These are phyloP conservation scores for Ganoderma boninense DNA, from an alignment of 1,284 basidiomycete species.

Conservation along the genomic window DNA sequence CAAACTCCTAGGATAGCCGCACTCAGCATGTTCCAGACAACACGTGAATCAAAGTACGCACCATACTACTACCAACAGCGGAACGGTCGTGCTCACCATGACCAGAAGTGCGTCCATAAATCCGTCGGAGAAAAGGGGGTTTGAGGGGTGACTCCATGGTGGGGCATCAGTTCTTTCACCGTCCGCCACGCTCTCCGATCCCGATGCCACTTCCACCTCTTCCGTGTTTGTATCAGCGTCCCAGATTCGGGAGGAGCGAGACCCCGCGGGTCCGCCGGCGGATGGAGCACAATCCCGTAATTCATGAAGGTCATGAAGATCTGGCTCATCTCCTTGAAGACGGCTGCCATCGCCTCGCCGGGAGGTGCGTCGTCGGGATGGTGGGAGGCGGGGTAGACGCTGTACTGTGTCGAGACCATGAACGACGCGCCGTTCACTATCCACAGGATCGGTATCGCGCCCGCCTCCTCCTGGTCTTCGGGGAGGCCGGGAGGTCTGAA, in stretches of 20 bases:
- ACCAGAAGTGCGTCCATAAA: neutral
- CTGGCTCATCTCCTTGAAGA: neutral
- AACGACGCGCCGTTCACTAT: neutral
- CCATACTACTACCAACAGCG: neutral
- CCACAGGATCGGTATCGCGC: neutral
- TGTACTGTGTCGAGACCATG: neutral
- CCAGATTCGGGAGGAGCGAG: neutral
- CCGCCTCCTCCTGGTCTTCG: neutral
- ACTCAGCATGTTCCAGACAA: neutral
- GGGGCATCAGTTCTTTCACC: conserved; percentile 1
- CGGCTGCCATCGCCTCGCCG: neutral
- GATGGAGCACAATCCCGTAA: neutral
- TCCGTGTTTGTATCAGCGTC: neutral
- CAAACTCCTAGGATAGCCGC: neutral
- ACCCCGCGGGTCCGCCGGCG: neutral
- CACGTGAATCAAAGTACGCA: neutral
- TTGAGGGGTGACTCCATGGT: neutral
- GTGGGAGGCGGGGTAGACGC: neutral
- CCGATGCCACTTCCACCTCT: neutral
- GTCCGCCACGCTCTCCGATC: neutral
- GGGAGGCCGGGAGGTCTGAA: neutral
- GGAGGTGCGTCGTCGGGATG: neutral
- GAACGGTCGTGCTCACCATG: neutral
- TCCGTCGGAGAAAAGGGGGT: neutral
- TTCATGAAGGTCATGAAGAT: neutral